These are phyloP conservation scores for Coriaria nepalensis DNA, from an alignment of 306 rosid species.

Conservation along the genomic window DNA sequence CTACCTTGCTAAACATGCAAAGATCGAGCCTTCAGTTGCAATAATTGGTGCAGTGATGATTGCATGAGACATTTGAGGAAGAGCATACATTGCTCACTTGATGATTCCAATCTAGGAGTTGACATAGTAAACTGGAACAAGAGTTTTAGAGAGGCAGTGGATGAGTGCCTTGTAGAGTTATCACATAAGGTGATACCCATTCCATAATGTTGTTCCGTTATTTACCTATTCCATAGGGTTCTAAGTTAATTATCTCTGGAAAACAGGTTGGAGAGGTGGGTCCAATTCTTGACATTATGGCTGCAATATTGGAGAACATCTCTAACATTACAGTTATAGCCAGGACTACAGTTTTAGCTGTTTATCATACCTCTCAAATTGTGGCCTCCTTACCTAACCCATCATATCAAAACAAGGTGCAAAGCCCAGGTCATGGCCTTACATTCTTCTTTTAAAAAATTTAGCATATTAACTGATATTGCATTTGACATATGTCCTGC, in stretches of 20 bases:
- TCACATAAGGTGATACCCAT: conserved; percentile 50
- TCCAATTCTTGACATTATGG: conserved; percentile 77
- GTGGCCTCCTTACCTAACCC: conserved; percentile 68
- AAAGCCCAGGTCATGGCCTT: conserved; percentile 19
- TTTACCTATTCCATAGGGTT: conserved; percentile 3
- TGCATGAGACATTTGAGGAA: conserved; percentile 81
- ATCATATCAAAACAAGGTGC: conserved; percentile 72
- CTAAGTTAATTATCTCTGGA: conserved; percentile 19
- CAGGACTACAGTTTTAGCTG: conserved; percentile 61
- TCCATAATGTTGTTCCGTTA: conserved; percentile 3
- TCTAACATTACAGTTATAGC: conserved; percentile 47
- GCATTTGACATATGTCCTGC: conserved; percentile 19
- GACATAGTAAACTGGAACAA: conserved; percentile 53
- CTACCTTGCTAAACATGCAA: conserved; percentile 57
- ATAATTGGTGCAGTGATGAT: conserved; percentile 56
- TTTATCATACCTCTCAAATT: conserved; percentile 66
- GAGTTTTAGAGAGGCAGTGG: conserved; percentile 60
- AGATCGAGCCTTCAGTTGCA: conserved; percentile 63
- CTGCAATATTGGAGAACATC: conserved; percentile 72
- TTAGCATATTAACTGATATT: conserved; percentile 11
- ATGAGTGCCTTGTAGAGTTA: conserved; percentile 69
- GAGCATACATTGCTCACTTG: conserved; percentile 58
- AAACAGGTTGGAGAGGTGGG: conserved; percentile 85
- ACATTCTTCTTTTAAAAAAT: conserved; percentile 9
- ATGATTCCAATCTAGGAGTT: conserved; percentile 34